Evolutionary conservation across 345 rosid species (phyloP).

Genomic region (Rhodomyrtus tomentosa): DNA sequence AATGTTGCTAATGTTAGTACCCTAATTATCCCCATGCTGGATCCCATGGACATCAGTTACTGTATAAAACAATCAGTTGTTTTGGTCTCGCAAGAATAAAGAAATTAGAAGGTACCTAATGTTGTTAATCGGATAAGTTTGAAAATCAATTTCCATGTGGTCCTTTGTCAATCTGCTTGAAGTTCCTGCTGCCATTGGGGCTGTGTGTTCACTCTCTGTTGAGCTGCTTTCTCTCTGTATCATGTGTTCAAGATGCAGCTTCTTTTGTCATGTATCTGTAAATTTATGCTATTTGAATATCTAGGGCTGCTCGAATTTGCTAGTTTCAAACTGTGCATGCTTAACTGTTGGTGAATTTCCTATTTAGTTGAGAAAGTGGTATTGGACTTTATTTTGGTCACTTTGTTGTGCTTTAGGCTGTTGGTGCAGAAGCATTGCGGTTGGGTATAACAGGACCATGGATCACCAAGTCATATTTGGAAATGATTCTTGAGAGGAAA

Average conservation of each 20-base stretch:
- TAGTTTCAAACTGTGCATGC: neutral
- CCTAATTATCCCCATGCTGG: neutral
- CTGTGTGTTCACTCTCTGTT: neutral
- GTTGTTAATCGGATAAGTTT: neutral
- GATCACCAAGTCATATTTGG: conserved; percentile 95
- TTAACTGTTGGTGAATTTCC: neutral
- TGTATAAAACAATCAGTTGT: neutral
- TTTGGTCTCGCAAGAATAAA: neutral
- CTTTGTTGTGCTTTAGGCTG: conserved; percentile 34
- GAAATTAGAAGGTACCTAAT: neutral
- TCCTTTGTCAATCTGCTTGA: neutral
- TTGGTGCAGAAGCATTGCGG: conserved; percentile 85
- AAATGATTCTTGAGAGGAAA: conserved; percentile 89
- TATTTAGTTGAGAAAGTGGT: neutral
- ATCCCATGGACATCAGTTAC: neutral
- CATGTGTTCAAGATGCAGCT: neutral
- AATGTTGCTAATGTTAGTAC: neutral
- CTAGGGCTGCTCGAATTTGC: neutral
- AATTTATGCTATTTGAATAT: neutral
- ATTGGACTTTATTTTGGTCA: neutral
- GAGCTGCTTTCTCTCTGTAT: neutral
- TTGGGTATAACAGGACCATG: conserved; percentile 77
- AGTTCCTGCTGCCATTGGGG: neutral
- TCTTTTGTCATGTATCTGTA: neutral
- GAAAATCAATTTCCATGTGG: neutral